Percentiles rank a stretch among this genome's conserved stretches.
These are phyloP conservation scores for Filobasidium uniguttulatum DNA, from an alignment of 1,284 basidiomycete genomes.

Conservation along the genomic window DNA sequence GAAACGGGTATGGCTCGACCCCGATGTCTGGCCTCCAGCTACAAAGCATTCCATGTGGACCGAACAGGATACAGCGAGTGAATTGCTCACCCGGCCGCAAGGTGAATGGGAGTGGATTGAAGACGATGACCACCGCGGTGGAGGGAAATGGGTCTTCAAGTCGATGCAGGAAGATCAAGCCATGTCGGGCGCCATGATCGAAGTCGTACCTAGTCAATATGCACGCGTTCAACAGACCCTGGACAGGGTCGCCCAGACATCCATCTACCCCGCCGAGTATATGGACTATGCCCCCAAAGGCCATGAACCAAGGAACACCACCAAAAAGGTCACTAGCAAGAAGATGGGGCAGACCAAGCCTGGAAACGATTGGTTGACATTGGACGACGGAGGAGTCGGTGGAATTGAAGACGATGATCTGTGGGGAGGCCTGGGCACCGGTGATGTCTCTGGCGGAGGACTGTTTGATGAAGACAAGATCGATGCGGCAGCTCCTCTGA, in stretches of 20 bases:
- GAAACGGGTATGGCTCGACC: constrained; percentile 9
- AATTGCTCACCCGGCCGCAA: too few species aligned
- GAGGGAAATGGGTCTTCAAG: background rate
- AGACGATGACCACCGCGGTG: background rate
- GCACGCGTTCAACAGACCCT: background rate
- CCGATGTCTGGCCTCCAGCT: constrained; percentile 1
- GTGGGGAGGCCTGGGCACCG: constrained; percentile 5
- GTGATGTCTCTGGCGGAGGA: constrained; percentile 2
- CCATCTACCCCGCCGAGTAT: background rate
- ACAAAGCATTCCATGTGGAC: background rate
- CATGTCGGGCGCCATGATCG: background rate
- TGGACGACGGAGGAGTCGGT: background rate
- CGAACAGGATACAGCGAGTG: background rate
- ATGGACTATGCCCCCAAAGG: background rate
- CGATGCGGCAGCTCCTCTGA: background rate
- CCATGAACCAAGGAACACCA: too few species aligned
- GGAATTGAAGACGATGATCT: constrained; percentile 11
- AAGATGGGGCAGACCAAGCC: background rate
- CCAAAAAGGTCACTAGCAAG: background rate
- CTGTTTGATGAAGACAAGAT: constrained; percentile 7
- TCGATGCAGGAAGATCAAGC: background rate
- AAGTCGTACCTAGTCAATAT: background rate
- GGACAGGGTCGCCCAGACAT: background rate
- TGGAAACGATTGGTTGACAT: background rate
- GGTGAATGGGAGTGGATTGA: background rate